Base-by-base conservation (phyloP, 306 rosid species). In the Gleditsia sinensis region DNA sequence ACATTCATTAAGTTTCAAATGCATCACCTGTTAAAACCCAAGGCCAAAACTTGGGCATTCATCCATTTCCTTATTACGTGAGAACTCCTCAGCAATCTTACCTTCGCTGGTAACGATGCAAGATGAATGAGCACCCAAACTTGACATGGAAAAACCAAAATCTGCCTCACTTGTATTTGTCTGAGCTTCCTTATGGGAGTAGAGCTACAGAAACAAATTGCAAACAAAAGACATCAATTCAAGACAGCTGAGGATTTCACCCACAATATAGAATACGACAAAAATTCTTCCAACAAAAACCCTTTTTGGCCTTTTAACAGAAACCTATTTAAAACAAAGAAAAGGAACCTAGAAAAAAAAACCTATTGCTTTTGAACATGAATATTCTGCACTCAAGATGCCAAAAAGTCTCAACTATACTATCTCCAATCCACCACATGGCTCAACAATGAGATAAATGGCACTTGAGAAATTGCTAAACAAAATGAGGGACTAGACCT, bases 11-110 rank as follows among this genome's bases (percentile, higher is more conserved):
- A 72, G n/a, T 68, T 59, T 34, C 9, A 11, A 61, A 72, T 40
- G 59, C 70, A 71, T 71, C 75, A 71, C 80, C 66, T 53, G 67
- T 79, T 82, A 88, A 82, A 94, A 85, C 77, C 92, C 96, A 20
- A 94, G 94, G 79, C 88, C 91, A 72, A 94, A 94, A 78, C 85
- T 91, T 16, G 94, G 97, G 71, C 67, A 67, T 34, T 61, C 67
- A 34, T 61, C 2, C 25, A 51, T 23, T 64, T 86, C 78, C 34
- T 37, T 69, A 67, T 84, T 39, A 69, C 67, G 20, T 39, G 77
- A 72, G 28, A 61, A 79, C 66, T 80, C 91, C 74, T 73, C 84
- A 13, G 51, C 67, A 9, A 34, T 63, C 58, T 78, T 53, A 50
- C 24, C 79, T 76, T 66, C 83, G 53, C 53, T 33, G 27, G 79